Percentiles rank a stretch among this genome's conserved stretches.
Evolutionary conservation across 139 green algal genomes (phyloP).

Genomic region (Chlorella vulgaris): DNA sequence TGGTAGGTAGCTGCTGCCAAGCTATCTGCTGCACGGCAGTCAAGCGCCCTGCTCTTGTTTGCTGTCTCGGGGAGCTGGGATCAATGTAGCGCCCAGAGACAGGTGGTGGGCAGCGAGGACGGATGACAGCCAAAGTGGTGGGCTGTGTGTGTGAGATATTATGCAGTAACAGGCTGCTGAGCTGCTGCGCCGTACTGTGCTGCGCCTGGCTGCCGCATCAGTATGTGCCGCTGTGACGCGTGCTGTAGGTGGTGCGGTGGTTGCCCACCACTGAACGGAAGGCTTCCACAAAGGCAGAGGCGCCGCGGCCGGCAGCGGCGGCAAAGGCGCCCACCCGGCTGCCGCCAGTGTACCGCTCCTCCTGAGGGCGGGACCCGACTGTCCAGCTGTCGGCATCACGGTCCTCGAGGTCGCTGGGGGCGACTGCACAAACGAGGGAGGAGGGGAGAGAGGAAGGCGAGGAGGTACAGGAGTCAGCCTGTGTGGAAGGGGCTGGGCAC

Average conservation of each 20-base stretch:
- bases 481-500: no score
- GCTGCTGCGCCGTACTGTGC: neutral
- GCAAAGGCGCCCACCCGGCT: slow-evolving; percentile 42
- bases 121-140: no score
- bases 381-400: slow-evolving; percentile 40
- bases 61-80: no score
- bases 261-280: slow-evolving; percentile 48
- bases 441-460: neutral
- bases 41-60: no score
- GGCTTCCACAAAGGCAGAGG: slow-evolving; percentile 48
- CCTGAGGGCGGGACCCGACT: slow-evolving; percentile 33
- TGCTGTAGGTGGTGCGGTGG: slow-evolving; percentile 39
- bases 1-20: no score
- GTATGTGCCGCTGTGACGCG: slow-evolving; percentile 1
- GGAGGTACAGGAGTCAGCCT: no score
- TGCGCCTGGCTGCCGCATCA: neutral
- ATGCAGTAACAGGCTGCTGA: neutral
- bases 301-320: slow-evolving; percentile 36
- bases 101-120: no score
- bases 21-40: no score
- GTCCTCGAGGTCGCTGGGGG: slow-evolving; percentile 34
- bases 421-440: neutral
- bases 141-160: neutral
- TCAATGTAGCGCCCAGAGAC: no score
- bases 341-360: slow-evolving; percentile 15